phyloP scores from a whole-genome alignment of 768 basidiomycete species.

The Pleurotus sapidus region DNA sequence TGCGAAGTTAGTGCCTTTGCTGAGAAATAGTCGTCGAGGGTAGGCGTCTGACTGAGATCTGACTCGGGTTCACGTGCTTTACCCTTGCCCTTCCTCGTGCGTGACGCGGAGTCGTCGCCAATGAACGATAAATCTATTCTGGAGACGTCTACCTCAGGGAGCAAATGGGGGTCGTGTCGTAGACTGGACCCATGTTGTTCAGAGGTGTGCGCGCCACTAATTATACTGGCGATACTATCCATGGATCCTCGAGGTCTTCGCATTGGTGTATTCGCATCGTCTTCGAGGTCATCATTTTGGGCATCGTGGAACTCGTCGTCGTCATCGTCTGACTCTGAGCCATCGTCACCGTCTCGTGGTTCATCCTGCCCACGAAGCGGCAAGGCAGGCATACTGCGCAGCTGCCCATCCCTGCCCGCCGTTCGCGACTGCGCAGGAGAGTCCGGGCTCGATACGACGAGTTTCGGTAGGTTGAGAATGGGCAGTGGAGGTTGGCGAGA shows the following conservation, averaged over 20 bases:
- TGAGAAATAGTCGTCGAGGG: slow-evolving; percentile 11
- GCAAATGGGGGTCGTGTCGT: slow-evolving; percentile 9
- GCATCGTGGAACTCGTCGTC: slow-evolving; percentile 24
- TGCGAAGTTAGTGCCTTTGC: slow-evolving; percentile 14
- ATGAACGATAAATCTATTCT: slow-evolving; percentile 31
- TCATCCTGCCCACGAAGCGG: slow-evolving; percentile 32
- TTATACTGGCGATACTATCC: slow-evolving; percentile 5
- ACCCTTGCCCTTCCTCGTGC: slow-evolving; percentile 23
- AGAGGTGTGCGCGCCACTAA: background rate
- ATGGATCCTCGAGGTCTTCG: slow-evolving; percentile 7
- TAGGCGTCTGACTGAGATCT: background rate
- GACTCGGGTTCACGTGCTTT: slow-evolving; percentile 15
- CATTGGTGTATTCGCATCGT: slow-evolving; percentile 1
- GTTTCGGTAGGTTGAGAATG: slow-evolving; percentile 46
- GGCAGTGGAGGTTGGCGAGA: slow-evolving; percentile 43
- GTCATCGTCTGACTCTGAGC: slow-evolving; percentile 31
- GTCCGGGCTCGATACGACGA: slow-evolving; percentile 27
- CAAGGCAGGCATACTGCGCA: slow-evolving; percentile 56
- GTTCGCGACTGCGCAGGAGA: background rate
- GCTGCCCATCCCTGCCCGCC: slow-evolving; percentile 23
- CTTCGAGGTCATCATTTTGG: slow-evolving; percentile 14
- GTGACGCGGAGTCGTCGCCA: slow-evolving; percentile 9
- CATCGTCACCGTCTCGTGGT: slow-evolving; percentile 29
- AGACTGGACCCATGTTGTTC: slow-evolving; percentile 10
- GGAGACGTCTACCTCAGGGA: slow-evolving; percentile 27